A percentile compares a stretch with the other conserved stretches of the same genome.
Evolutionary conservation across 495 filamentous ascomycete species (phyloP).

Genomic region (Penicillium antarcticum): DNA sequence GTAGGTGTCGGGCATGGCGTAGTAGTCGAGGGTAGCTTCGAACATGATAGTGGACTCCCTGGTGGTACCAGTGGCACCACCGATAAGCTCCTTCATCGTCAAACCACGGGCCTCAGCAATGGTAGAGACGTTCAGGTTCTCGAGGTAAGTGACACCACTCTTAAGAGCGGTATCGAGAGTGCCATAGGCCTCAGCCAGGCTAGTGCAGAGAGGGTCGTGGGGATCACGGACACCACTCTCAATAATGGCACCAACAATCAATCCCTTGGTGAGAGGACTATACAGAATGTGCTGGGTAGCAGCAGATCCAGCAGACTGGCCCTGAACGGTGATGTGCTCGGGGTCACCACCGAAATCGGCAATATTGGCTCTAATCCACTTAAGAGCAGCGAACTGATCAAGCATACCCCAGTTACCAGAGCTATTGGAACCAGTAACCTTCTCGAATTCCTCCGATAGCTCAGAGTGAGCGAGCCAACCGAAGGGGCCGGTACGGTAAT

Average conservation of each 20-base stretch:
- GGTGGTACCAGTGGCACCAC: too few relatives aligned
- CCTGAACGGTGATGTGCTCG: constrained; percentile 41
- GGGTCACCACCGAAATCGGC: constrained; percentile 61
- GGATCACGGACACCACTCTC: constrained; percentile 27
- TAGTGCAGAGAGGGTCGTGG: constrained; percentile 22
- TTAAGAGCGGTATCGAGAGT: constrained; percentile 17
- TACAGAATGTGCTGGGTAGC: constrained; percentile 39
- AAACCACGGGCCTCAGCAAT: constrained; percentile 24
- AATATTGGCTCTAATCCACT: constrained; percentile 55
- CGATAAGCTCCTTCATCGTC: constrained; percentile 22
- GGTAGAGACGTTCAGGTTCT: constrained; percentile 19
- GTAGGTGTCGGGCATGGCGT: constrained; percentile 27
- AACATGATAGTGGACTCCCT: too few relatives aligned
- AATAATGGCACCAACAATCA: constrained; percentile 25
- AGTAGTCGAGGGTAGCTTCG: constrained; percentile 27
- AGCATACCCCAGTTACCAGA: constrained; percentile 34
- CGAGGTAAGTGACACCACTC: constrained; percentile 19
- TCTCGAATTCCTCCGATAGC: constrained; percentile 33
- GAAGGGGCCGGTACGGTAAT: constrained; percentile 65
- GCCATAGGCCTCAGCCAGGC: constrained; percentile 24
- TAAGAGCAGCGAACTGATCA: constrained; percentile 29
- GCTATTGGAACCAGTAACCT: constrained; percentile 35
- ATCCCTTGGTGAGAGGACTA: constrained; percentile 23
- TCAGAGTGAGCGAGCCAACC: constrained; percentile 63
- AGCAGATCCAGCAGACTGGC: constrained; percentile 38